Percentiles rank a stretch among this genome's conserved stretches.
Conservation (phyloP, 441 rosid genomes). For the Pelargonium exstipulatum region DNA sequence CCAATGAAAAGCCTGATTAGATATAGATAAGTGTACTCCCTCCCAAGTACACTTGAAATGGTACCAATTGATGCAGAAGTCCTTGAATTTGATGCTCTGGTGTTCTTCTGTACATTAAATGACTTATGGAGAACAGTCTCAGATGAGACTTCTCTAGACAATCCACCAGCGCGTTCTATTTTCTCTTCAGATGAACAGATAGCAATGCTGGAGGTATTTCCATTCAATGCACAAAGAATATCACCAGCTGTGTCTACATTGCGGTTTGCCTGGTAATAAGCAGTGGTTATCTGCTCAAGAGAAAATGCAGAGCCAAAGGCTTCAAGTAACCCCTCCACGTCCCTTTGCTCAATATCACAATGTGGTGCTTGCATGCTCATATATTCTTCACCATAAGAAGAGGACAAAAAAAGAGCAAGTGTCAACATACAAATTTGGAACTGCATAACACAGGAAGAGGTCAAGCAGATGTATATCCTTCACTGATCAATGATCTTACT, state of each 20-base stretch:
- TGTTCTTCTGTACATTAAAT: conserved; percentile 20
- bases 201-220: conserved; percentile 9
- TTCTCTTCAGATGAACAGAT: conserved; percentile 21
- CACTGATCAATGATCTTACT: background rate
- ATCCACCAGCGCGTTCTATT: conserved; percentile 17
- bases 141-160: conserved; percentile 18
- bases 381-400: conserved; percentile 14
- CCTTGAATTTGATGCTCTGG: conserved; percentile 27
- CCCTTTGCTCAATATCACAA: conserved; percentile 18
- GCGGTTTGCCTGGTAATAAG: conserved; percentile 34
- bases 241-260: conserved; percentile 37
- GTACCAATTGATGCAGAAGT: conserved; percentile 40
- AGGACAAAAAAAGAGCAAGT: background rate
- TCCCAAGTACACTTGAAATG: conserved; percentile 43
- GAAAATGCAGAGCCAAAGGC: conserved; percentile 42
- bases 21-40: conserved; percentile 28
- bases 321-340: conserved; percentile 32
- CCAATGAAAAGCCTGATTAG: conserved; percentile 3
- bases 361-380: conserved; percentile 13
- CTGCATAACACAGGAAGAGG: conserved; percentile 6
- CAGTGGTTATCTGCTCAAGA: conserved; percentile 44
- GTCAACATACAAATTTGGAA: background rate
- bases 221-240: conserved; percentile 37
- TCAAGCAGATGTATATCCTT: background rate
- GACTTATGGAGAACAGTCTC: conserved; percentile 9